Conservation (phyloP, 2,329 filamentous ascomycete species). For the Aspergillus calidoustus region DNA sequence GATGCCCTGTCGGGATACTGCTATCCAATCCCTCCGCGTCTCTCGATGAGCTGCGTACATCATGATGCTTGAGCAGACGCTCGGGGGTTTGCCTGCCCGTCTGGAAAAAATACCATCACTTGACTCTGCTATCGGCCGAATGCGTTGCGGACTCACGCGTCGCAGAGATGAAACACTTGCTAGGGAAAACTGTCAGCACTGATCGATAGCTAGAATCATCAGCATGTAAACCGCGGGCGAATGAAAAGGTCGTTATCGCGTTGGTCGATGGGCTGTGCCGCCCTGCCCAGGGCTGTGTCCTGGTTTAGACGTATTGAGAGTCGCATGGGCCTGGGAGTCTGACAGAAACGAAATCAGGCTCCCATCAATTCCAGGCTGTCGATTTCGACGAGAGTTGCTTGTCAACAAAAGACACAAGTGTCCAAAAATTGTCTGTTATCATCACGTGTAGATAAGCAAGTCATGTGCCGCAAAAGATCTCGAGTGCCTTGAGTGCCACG, state of each 20-base stretch:
- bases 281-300: not conserved
- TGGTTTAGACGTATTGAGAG: not conserved
- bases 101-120: not conserved
- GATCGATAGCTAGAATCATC: not conserved
- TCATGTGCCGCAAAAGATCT: conserved; percentile 9
- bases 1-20: not conserved
- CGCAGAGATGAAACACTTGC: not conserved
- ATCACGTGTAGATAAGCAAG: conserved; percentile 10
- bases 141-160: not conserved
- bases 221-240: not conserved
- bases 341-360: not conserved
- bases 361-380: too few relatives aligned
- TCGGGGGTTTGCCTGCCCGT: not conserved
- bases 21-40: not conserved
- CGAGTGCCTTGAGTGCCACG: conserved; percentile 1
- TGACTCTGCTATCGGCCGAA: not conserved
- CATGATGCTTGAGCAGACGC: not conserved
- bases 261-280: not conserved
- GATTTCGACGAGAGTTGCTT: not conserved
- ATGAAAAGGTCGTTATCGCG: not conserved
- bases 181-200: not conserved
- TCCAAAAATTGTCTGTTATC: not conserved
- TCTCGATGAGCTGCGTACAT: not conserved
- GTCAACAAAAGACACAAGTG: not conserved
- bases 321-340: not conserved